A percentile compares a stretch with the other conserved stretches of the same genome.
Conservation (phyloP, 768 basidiomycete species). For the Pulveroboletus sp. region DNA sequence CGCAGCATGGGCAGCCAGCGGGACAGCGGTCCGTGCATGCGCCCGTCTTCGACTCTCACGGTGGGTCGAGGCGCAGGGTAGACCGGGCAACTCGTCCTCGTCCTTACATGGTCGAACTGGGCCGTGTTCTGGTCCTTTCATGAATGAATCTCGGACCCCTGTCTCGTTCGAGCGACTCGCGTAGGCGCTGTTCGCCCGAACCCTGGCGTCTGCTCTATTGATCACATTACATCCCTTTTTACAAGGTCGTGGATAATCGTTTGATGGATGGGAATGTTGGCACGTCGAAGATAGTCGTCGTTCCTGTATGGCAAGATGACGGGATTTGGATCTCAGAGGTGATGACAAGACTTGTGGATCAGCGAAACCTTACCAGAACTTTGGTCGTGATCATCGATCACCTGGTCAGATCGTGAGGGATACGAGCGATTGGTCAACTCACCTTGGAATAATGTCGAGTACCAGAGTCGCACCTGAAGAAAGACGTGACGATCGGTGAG, state of each 20-base stretch:
- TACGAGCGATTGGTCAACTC: conserved; percentile 11
- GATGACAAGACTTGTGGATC: neutral
- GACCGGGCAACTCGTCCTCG: too few relatives aligned
- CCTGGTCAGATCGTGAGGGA: neutral
- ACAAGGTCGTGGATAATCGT: conserved; percentile 41
- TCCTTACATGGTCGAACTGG: too few relatives aligned
- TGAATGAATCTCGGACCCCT: too few relatives aligned
- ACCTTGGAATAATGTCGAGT: conserved; percentile 92
- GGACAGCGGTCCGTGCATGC: too few relatives aligned
- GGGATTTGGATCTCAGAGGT: neutral
- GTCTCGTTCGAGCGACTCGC: too few relatives aligned
- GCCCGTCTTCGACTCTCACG: too few relatives aligned
- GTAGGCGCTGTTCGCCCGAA: conserved; percentile 8
- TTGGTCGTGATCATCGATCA: neutral
- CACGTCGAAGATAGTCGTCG: conserved; percentile 44
- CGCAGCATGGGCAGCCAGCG: too few relatives aligned
- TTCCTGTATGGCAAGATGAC: conserved; percentile 36
- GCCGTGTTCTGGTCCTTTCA: too few relatives aligned
- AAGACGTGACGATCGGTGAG: too few relatives aligned
- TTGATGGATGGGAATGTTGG: conserved; percentile 40
- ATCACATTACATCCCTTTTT: conserved; percentile 11
- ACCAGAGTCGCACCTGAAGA: conserved; percentile 80
- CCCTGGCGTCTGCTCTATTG: conserved; percentile 5
- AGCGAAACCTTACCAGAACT: conserved; percentile 47
- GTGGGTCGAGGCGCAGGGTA: too few relatives aligned